Evolutionary conservation across 306 rosid species (phyloP).

Genomic region (Dryas alaskensis): DNA sequence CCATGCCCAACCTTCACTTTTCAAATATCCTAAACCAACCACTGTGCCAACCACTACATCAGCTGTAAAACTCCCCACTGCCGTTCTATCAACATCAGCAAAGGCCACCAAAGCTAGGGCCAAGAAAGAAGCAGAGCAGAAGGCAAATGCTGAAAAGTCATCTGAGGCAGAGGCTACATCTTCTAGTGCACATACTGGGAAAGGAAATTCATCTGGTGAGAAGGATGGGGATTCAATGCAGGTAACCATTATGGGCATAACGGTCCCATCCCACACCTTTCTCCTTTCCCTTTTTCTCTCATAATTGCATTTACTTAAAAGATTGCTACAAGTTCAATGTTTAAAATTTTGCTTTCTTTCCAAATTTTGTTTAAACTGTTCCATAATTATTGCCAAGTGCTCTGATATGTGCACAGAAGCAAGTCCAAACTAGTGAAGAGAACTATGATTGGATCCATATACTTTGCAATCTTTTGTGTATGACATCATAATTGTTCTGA

Average conservation of each 20-base stretch:
- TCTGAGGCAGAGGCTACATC: constrained; percentile 48
- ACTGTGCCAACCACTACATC: constrained; percentile 75
- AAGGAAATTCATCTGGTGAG: constrained; percentile 68
- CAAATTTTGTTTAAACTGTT: neutral
- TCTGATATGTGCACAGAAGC: neutral
- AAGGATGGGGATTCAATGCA: constrained; percentile 89
- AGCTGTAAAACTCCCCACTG: constrained; percentile 93
- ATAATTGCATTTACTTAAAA: neutral
- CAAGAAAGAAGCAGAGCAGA: constrained; percentile 80
- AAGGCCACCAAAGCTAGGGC: constrained; percentile 99
- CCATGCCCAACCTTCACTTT: constrained; percentile 86
- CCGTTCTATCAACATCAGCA: constrained; percentile 89
- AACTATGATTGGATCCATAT: neutral
- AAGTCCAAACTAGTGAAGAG: neutral
- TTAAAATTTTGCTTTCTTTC: neutral
- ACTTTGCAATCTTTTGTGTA: neutral
- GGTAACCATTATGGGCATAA: constrained; percentile 37
- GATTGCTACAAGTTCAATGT: neutral
- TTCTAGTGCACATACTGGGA: constrained; percentile 47
- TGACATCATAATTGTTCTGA: neutral
- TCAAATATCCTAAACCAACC: constrained; percentile 89
- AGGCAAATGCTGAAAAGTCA: constrained; percentile 68
- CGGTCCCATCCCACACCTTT: neutral
- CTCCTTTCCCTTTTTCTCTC: neutral
- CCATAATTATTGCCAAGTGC: neutral